phyloP scores from a whole-genome alignment of 257 asterid genomes.

The Scutellaria baicalensis region DNA sequence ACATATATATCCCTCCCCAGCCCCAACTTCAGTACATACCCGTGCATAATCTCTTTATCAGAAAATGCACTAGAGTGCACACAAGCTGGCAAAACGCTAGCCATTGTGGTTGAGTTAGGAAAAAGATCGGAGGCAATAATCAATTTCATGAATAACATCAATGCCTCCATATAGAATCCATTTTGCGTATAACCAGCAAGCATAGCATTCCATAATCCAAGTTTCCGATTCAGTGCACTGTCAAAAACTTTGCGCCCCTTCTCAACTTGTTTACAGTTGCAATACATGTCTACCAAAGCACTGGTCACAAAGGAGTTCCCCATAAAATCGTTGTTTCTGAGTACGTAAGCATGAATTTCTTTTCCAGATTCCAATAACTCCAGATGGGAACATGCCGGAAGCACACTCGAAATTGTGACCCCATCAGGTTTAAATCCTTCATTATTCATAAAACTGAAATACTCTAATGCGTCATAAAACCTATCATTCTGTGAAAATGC shows the following conservation, averaged over 20 bases:
- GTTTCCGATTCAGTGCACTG: constrained; percentile 34
- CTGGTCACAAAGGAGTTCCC: constrained; percentile 68
- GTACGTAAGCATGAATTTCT: constrained; percentile 66
- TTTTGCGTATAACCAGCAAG: constrained; percentile 79
- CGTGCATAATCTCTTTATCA: constrained; percentile 69
- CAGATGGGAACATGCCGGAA: constrained; percentile 83
- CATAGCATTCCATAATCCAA: constrained; percentile 86
- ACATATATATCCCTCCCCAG: constrained; percentile 52
- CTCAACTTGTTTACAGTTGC: constrained; percentile 65
- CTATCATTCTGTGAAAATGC: constrained; percentile 43
- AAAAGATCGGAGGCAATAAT: constrained; percentile 32
- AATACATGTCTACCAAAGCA: constrained; percentile 88
- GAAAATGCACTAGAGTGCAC: constrained; percentile 60
- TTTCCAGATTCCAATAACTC: constrained; percentile 64
- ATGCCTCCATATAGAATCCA: constrained; percentile 52
- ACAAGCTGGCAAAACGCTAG: constrained; percentile 86
- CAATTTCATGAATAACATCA: constrained; percentile 51
- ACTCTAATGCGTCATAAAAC: constrained; percentile 59
- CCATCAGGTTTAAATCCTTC: constrained; percentile 72
- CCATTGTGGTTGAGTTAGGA: constrained; percentile 72
- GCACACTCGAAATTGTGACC: constrained; percentile 70
- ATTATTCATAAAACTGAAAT: constrained; percentile 42
- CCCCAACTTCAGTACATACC: constrained; percentile 70
- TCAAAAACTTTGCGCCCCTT: constrained; percentile 60
- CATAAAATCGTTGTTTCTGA: constrained; percentile 46